These are phyloP conservation scores for Dendrobium officinale DNA, from an alignment of 106 monocot genomes.

Conservation along the genomic window DNA sequence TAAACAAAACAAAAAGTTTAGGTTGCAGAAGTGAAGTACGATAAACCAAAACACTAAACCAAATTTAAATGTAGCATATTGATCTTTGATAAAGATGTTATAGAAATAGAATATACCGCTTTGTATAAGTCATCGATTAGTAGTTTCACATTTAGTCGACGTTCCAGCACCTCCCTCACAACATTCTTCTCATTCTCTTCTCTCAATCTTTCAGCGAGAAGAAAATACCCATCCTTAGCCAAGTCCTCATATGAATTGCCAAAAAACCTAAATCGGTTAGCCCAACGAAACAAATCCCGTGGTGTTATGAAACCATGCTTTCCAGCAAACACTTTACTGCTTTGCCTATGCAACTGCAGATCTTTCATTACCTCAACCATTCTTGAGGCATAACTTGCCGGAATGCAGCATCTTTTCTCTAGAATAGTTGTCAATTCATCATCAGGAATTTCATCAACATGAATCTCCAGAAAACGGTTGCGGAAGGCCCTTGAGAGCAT, in stretches of 20 bases:
- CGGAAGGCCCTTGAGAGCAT: conserved; percentile 96
- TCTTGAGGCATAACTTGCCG: conserved; percentile 61
- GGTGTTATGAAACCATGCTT: conserved; percentile 98
- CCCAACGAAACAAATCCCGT: conserved; percentile 94
- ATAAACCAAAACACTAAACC: background rate
- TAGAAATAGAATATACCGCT: conserved; percentile 12
- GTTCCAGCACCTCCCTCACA: conserved; percentile 57
- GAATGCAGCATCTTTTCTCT: conserved; percentile 60
- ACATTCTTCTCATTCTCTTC: conserved; percentile 80
- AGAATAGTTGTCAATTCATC: conserved; percentile 70
- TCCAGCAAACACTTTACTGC: conserved; percentile 95
- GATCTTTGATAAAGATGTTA: background rate
- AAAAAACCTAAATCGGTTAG: conserved; percentile 57
- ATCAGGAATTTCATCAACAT: conserved; percentile 99
- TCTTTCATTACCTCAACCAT: conserved; percentile 96
- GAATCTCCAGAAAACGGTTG: conserved; percentile 90
- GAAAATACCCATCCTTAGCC: conserved; percentile 83
- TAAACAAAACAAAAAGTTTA: background rate
- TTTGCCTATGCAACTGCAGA: conserved; percentile 88
- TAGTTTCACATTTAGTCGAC: conserved; percentile 44
- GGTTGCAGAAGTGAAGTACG: background rate
- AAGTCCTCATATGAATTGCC: conserved; percentile 76
- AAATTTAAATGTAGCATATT: background rate
- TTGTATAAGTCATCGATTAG: conserved; percentile 44
- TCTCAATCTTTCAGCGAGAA: conserved; percentile 92